phyloP scores from a whole-genome alignment of 2,329 filamentous ascomycete genomes.

The Alternaria ethzedia region DNA sequence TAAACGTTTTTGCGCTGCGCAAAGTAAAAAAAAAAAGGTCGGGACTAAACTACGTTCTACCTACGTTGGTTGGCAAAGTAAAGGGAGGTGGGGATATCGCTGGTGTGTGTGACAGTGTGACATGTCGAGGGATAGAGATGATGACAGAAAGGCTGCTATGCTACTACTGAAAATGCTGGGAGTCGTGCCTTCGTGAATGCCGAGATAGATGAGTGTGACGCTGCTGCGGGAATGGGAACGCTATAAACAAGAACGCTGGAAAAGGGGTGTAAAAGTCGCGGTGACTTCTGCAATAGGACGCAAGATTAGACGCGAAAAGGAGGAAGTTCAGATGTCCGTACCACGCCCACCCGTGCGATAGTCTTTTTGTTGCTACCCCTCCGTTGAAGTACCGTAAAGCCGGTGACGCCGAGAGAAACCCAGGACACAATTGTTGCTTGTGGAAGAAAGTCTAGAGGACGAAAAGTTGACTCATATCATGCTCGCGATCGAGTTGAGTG shows the following conservation, averaged over 20 bases:
- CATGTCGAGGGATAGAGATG: not conserved
- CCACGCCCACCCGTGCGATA: not conserved
- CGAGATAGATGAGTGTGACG: not conserved
- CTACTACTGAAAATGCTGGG: slow-evolving; percentile 19
- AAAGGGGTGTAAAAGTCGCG: not conserved
- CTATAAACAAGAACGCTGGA: slow-evolving; percentile 13
- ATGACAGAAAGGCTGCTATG: not conserved
- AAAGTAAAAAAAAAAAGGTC: not conserved
- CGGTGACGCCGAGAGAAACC: not conserved
- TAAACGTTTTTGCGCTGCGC: not conserved
- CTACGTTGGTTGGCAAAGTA: not conserved
- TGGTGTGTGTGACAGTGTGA: not conserved
- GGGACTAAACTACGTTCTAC: not conserved
- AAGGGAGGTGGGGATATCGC: not conserved
- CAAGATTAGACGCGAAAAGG: not conserved
- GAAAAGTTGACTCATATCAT: slow-evolving; percentile 34
- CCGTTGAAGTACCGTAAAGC: not conserved
- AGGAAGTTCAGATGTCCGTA: not conserved
- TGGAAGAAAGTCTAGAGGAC: not conserved
- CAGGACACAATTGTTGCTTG: not conserved
- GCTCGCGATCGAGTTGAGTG: slow-evolving; percentile 44
- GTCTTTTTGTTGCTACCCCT: not conserved
- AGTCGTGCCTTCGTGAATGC: slow-evolving; percentile 28
- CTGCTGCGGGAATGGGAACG: not conserved
- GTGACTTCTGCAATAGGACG: too few relatives aligned